These are phyloP conservation scores for Lactarius hengduanensis DNA, from an alignment of 768 basidiomycete species.

Conservation along the genomic window DNA sequence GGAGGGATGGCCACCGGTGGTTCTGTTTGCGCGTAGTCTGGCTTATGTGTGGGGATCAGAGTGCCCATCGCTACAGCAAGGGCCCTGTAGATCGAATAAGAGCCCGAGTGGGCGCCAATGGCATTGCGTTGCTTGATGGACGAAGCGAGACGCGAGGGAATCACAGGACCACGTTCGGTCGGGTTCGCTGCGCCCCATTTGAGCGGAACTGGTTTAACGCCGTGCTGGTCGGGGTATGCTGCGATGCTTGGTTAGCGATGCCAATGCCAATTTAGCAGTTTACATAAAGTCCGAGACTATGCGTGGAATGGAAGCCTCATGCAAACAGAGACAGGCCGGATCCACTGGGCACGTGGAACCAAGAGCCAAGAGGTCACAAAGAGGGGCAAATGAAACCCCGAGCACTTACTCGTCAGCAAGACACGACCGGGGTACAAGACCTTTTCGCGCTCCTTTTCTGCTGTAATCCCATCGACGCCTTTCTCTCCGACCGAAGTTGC, in stretches of 20 bases:
- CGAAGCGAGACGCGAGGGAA: slow-evolving; percentile 80
- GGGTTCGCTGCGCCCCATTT: slow-evolving; percentile 77
- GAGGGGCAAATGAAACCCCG: slow-evolving; percentile 22
- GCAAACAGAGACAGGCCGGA: not conserved
- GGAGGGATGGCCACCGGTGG: slow-evolving; percentile 80
- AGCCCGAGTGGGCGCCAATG: slow-evolving; percentile 90
- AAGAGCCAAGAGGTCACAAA: slow-evolving; percentile 1
- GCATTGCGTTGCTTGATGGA: slow-evolving; percentile 92
- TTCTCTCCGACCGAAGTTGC: slow-evolving; percentile 26
- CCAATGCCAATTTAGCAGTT: slow-evolving; percentile 1
- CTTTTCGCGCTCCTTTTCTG: slow-evolving; percentile 70
- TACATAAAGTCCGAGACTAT: slow-evolving; percentile 11
- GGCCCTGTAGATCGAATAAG: slow-evolving; percentile 93
- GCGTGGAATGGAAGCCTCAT: slow-evolving; percentile 2
- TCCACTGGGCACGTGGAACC: not conserved
- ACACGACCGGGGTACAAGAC: slow-evolving; percentile 80
- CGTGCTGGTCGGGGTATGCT: slow-evolving; percentile 92
- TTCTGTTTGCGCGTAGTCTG: slow-evolving; percentile 79
- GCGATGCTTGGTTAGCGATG: not conserved
- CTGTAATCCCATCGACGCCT: slow-evolving; percentile 6
- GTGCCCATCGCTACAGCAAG: slow-evolving; percentile 89
- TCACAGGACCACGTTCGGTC: slow-evolving; percentile 73
- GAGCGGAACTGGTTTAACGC: slow-evolving; percentile 76
- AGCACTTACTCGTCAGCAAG: slow-evolving; percentile 72
- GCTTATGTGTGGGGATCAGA: slow-evolving; percentile 74